These are phyloP conservation scores for Entomophthora muscae DNA, from an alignment of 371 early-diverging fungal genomes.

Conservation along the genomic window DNA sequence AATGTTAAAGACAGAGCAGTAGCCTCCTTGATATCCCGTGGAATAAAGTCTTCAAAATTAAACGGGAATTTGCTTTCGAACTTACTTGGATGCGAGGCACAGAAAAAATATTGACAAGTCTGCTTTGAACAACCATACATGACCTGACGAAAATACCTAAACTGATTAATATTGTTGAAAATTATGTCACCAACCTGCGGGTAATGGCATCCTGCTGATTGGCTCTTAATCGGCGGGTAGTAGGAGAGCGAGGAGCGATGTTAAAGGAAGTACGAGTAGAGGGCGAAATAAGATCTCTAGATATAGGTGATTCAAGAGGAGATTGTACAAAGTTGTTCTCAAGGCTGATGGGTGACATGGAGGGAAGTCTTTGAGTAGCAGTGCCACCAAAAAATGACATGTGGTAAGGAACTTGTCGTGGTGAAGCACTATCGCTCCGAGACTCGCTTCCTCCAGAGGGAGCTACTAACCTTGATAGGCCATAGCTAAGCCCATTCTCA, in stretches of 20 bases:
- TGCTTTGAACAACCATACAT: background rate
- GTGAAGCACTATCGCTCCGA: background rate
- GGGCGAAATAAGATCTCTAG: background rate
- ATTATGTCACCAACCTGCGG: background rate
- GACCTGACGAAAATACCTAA: background rate
- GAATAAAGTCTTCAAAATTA: background rate
- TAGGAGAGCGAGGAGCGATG: background rate
- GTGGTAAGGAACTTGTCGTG: background rate
- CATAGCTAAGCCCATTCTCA: background rate
- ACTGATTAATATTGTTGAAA: background rate
- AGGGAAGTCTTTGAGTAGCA: slow-evolving; percentile 1
- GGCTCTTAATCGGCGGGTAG: background rate
- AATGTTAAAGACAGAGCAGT: background rate
- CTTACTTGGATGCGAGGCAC: background rate
- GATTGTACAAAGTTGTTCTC: background rate
- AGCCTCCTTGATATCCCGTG: background rate
- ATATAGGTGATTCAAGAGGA: background rate
- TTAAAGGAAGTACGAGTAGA: background rate
- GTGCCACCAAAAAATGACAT: background rate
- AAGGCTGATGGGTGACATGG: background rate
- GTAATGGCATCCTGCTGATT: background rate
- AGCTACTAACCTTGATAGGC: background rate
- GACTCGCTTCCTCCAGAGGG: background rate
- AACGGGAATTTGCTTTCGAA: background rate
- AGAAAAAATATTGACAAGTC: background rate